phyloP scores from a whole-genome alignment of 2,329 filamentous ascomycete genomes.

The Colletotrichum sp. region DNA sequence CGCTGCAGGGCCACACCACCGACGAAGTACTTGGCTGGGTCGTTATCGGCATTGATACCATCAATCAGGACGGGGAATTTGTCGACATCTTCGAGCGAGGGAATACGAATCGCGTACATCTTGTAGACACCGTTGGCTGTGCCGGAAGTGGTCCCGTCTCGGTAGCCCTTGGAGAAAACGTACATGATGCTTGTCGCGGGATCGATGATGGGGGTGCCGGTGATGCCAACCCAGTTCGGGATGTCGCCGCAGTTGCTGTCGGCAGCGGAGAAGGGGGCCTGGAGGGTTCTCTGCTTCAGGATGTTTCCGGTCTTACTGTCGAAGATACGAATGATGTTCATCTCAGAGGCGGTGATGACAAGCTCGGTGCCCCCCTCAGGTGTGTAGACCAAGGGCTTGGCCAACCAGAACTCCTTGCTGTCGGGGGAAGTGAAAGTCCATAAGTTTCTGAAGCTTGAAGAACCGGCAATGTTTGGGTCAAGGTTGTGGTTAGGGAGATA shows the following conservation, averaged over 20 bases:
- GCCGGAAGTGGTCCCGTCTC: slow-evolving; percentile 25
- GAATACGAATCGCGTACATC: slow-evolving; percentile 43
- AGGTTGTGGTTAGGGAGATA: slow-evolving; percentile 46
- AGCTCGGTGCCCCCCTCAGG: slow-evolving; percentile 38
- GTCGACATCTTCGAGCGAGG: slow-evolving; percentile 38
- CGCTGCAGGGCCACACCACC: slow-evolving; percentile 51
- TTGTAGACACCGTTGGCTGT: slow-evolving; percentile 41
- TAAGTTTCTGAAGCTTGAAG: slow-evolving; percentile 30
- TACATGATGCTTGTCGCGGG: slow-evolving; percentile 37
- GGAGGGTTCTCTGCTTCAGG: slow-evolving; percentile 38
- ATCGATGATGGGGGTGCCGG: slow-evolving; percentile 41
- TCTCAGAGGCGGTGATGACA: slow-evolving; percentile 41
- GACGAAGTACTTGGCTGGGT: slow-evolving; percentile 46
- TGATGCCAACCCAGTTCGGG: slow-evolving; percentile 40
- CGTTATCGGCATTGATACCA: slow-evolving; percentile 48
- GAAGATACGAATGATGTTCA: slow-evolving; percentile 43
- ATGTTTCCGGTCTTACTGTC: slow-evolving; percentile 45
- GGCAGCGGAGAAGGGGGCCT: slow-evolving; percentile 41
- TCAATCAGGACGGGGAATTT: slow-evolving; percentile 50
- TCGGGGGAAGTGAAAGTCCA: slow-evolving; percentile 36
- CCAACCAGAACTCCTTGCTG: slow-evolving; percentile 23
- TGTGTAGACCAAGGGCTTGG: slow-evolving; percentile 48
- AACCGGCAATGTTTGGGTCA: slow-evolving; percentile 41
- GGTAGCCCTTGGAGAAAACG: slow-evolving; percentile 41
- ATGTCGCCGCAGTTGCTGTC: slow-evolving; percentile 46